Evolutionary conservation across 169 alveolate genomes (phyloP), one percentile per base, ranked within the genome.

Genomic region (Theileria luwenshuni): DNA sequence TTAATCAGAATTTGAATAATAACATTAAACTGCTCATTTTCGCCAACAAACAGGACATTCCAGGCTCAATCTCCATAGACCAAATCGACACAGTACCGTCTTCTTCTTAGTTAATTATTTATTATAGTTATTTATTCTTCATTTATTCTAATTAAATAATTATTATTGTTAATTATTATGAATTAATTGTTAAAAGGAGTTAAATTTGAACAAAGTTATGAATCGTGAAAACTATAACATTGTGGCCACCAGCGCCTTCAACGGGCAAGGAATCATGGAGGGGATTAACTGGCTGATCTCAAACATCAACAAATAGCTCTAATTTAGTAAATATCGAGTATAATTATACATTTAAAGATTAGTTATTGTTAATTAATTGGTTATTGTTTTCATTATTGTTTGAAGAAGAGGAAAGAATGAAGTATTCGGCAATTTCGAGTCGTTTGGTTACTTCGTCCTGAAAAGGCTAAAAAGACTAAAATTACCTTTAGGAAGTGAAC

Each of bases 21-120:
- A n/a, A n/a, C n/a, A n/a, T n/a, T n/a, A n/a, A n/a, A n/a, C 58
- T 86, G 33, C 65, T 85, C 27, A 93, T 95, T 35, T 94, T 96
- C 75, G 97, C 98, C 56, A 98, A 97, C 84, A 97, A 97, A 85
- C 98, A 96, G 76, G 99, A 96, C 85, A 86, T 97, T n/a, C 90
- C 93, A 19, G 96, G 97, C 54, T 96, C 99, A n/a, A n/a, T n/a
- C n/a, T n/a, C n/a, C n/a, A n/a, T n/a, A n/a, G n/a, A n/a, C n/a
- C n/a, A n/a, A n/a, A n/a, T n/a, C n/a, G n/a, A n/a, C n/a, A n/a
- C n/a, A n/a, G n/a, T n/a, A n/a, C n/a, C n/a, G n/a, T n/a, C n/a
- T n/a, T n/a, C n/a, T n/a, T n/a, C n/a, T n/a, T n/a, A n/a, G n/a
- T n/a, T n/a, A n/a, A n/a, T n/a, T n/a, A n/a, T n/a, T n/a, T n/a